phyloP scores from a whole-genome alignment of 2,329 filamentous ascomycete genomes.

The Dactylonectria macrodidyma region DNA sequence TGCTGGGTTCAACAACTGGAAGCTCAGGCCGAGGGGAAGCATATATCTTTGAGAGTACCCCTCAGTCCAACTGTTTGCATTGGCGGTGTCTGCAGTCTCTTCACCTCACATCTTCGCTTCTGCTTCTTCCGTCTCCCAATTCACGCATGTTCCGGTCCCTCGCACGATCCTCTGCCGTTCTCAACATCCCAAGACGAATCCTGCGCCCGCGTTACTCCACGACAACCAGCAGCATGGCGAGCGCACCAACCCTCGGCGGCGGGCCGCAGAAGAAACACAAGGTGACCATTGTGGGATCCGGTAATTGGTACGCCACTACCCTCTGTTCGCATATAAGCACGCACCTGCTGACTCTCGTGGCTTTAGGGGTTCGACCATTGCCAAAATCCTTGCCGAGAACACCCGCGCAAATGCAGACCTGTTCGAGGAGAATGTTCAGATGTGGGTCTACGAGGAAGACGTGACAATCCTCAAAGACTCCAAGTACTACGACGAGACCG shows the following conservation, averaged over 20 bases:
- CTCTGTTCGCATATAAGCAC: not conserved
- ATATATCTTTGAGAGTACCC: constrained; percentile 40
- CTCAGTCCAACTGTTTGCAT: constrained; percentile 38
- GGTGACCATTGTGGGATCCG: constrained; percentile 94
- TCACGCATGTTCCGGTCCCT: constrained; percentile 46
- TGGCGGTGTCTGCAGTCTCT: constrained; percentile 22
- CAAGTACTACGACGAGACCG: constrained; percentile 77
- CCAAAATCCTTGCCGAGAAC: constrained; percentile 97
- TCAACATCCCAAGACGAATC: constrained; percentile 34
- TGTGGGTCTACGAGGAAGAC: constrained; percentile 99
- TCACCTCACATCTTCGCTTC: constrained; percentile 17
- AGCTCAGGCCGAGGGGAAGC: constrained; percentile 40
- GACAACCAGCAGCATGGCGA: constrained; percentile 52
- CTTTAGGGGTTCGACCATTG: constrained; percentile 91
- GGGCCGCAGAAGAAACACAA: constrained; percentile 83
- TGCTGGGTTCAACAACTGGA: constrained; percentile 49
- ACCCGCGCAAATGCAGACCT: constrained; percentile 81
- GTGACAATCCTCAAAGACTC: constrained; percentile 81
- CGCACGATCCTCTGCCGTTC: constrained; percentile 31
- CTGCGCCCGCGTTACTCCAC: constrained; percentile 38
- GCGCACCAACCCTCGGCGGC: constrained; percentile 59
- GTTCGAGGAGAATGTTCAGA: constrained; percentile 92
- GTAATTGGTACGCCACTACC: constrained; percentile 82
- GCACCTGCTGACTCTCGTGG: not conserved
- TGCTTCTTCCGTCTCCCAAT: constrained; percentile 4